A percentile compares a stretch with the other conserved stretches of the same genome.
Conservation (phyloP, 2,329 filamentous ascomycete genomes). For the Tolypocladium album region DNA sequence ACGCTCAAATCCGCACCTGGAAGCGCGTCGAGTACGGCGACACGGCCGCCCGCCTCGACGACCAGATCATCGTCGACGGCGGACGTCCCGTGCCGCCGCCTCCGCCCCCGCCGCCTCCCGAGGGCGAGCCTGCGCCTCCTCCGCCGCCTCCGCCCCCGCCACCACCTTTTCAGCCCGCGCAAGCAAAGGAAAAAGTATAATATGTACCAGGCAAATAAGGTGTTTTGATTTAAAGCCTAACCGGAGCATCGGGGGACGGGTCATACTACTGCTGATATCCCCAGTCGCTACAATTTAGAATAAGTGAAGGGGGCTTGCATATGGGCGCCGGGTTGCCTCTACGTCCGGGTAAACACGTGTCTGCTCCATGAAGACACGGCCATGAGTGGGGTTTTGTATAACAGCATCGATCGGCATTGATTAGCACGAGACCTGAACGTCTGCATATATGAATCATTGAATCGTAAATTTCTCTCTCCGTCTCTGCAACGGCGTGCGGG, state of each 20-base stretch:
- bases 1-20: slow-evolving; percentile 81
- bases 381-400: not conserved
- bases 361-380: not conserved
- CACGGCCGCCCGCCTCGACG: slow-evolving; percentile 41
- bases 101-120: slow-evolving; percentile 4
- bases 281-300: not conserved
- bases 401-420: not conserved
- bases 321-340: not conserved
- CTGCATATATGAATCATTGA: not conserved
- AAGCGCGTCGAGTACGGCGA: slow-evolving; percentile 71
- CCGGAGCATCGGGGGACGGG: not conserved
- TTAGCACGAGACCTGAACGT: not conserved
- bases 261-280: not conserved
- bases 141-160: slow-evolving; percentile 5
- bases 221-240: not conserved
- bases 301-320: not conserved
- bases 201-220: not conserved
- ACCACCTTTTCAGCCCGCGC: not conserved
- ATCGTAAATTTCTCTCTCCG: not conserved
- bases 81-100: slow-evolving; percentile 33
- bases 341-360: not conserved
- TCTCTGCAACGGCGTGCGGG: too few species aligned
- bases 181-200: not conserved
- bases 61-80: slow-evolving; percentile 56
- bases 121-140: slow-evolving; percentile 4